These are phyloP conservation scores for Linum tenue DNA, from an alignment of 345 rosid genomes.

Conservation along the genomic window DNA sequence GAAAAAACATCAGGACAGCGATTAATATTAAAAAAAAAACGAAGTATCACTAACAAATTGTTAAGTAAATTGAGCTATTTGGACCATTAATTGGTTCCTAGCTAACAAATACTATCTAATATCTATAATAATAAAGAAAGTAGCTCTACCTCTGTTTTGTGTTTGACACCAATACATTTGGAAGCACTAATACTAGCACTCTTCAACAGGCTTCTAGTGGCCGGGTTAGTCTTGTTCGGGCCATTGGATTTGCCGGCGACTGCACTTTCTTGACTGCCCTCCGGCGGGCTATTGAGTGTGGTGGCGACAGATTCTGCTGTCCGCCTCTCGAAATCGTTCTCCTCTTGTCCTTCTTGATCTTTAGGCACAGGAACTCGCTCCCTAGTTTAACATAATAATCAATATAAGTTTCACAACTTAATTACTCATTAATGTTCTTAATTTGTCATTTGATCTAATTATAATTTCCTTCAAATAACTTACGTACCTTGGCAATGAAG, in stretches of 20 bases:
- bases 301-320: conserved; percentile 41
- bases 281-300: conserved; percentile 41
- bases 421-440: not conserved
- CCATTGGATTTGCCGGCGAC: conserved; percentile 24
- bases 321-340: conserved; percentile 29
- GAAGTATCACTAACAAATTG: not conserved
- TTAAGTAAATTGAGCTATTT: not conserved
- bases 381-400: conserved; percentile 31
- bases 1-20: conserved; percentile 1
- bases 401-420: not conserved
- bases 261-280: conserved; percentile 15
- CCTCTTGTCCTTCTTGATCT: conserved; percentile 30
- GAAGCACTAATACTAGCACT: conserved; percentile 97
- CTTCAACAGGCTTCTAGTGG: conserved; percentile 65
- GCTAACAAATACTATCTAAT: not conserved
- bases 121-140: not conserved
- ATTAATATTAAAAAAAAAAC: not conserved
- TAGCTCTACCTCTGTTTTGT: conserved; percentile 42
- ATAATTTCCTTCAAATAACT: too few species aligned
- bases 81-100: not conserved
- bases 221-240: conserved; percentile 30
- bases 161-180: conserved; percentile 59
- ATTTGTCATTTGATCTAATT: not conserved
- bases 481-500: conserved; percentile 82
- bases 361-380: conserved; percentile 76